Evolutionary conservation across 2,329 filamentous ascomycete species (phyloP).

Genomic region (Hansfordia pulvinata): DNA sequence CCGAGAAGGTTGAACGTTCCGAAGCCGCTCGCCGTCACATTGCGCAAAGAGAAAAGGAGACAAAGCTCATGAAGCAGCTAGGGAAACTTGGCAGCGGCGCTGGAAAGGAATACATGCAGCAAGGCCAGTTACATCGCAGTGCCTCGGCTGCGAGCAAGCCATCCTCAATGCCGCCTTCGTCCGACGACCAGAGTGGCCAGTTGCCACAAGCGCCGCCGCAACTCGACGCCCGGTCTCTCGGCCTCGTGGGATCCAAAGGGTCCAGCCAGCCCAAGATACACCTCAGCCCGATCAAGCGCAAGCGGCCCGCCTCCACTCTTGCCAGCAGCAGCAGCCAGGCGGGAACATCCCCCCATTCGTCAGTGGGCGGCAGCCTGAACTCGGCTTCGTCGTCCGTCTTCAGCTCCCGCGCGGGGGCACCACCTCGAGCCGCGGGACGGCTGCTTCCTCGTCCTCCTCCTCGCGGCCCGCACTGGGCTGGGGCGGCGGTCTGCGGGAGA

Average conservation of each 20-base stretch:
- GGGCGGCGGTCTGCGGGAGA: conserved; percentile 39
- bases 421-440: background rate
- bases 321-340: conserved; percentile 6
- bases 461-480: conserved; percentile 31
- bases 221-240: conserved; percentile 29
- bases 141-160: too few relatives aligned
- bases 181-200: too few relatives aligned
- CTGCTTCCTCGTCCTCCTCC: background rate
- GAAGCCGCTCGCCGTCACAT: conserved; percentile 54
- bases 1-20: conserved; percentile 45
- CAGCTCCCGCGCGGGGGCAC: too few relatives aligned
- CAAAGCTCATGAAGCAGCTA: conserved; percentile 56
- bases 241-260: conserved; percentile 23
- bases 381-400: too few relatives aligned
- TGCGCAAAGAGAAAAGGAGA: conserved; percentile 56
- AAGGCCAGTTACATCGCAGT: too few relatives aligned
- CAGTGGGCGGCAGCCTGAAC: background rate
- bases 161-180: too few relatives aligned
- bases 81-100: conserved; percentile 49
- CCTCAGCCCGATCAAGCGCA: conserved; percentile 47
- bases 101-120: conserved; percentile 57
- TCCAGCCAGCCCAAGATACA: conserved; percentile 30
- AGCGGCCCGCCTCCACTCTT: conserved; percentile 26
- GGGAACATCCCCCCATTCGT: conserved; percentile 1
- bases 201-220: conserved; percentile 17